Conservation (phyloP, 768 basidiomycete genomes). For the Paxillus involutus region DNA sequence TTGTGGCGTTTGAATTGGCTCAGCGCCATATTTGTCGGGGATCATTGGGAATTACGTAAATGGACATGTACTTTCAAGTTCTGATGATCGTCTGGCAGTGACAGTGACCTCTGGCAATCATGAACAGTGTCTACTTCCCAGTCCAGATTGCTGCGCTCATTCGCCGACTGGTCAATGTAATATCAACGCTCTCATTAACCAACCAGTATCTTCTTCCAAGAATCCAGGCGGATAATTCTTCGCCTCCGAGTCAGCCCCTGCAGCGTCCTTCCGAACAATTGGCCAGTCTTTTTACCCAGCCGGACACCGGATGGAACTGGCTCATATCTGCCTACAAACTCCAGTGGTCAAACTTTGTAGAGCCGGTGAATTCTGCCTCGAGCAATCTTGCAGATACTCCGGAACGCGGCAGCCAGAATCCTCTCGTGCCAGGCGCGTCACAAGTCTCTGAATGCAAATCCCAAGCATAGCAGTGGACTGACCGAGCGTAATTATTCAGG, state of each 20-base stretch:
- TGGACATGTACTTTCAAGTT: no score
- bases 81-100: no score
- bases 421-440: conserved; percentile 1
- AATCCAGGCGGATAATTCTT: conserved; percentile 3
- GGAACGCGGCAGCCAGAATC: not conserved
- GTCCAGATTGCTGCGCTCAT: conserved; percentile 59
- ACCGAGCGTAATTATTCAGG: not conserved
- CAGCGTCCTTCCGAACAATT: not conserved
- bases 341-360: not conserved
- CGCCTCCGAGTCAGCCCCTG: not conserved
- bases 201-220: conserved; percentile 54
- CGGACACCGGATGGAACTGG: conserved; percentile 13
- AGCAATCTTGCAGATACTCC: not conserved
- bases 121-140: conserved; percentile 53
- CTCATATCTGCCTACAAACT: conserved; percentile 9
- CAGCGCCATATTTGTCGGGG: no score
- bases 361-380: not conserved
- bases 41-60: no score
- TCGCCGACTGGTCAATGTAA: conserved; percentile 63
- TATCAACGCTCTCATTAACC: conserved; percentile 70
- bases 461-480: not conserved
- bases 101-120: conserved; percentile 9
- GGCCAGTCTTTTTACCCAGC: not conserved
- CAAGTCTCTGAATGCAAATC: not conserved
- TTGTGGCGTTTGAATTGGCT: no score